These are phyloP conservation scores for Hymenoscyphus scutula DNA, from an alignment of 2,329 filamentous ascomycete species.

Conservation along the genomic window DNA sequence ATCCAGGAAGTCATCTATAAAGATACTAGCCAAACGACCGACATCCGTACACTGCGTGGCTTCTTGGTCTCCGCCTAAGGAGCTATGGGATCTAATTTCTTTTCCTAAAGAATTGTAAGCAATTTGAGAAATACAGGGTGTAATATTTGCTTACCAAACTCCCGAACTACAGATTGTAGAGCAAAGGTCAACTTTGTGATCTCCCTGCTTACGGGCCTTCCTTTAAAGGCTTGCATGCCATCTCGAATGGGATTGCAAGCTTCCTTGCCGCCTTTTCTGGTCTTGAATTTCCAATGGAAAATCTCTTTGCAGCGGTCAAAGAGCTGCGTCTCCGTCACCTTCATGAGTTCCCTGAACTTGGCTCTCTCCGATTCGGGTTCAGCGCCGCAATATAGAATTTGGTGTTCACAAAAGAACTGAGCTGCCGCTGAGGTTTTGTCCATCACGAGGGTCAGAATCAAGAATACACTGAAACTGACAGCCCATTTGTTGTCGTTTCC, in stretches of 20 bases:
- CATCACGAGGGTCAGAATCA: conserved; percentile 32
- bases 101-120: conserved; percentile 24
- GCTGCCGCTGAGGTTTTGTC: conserved; percentile 29
- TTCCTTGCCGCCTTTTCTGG: conserved; percentile 35
- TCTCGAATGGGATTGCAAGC: conserved; percentile 36
- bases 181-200: conserved; percentile 28
- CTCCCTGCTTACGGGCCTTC: conserved; percentile 24
- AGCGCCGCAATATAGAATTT: conserved; percentile 26
- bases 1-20: conserved; percentile 34
- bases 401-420: conserved; percentile 28
- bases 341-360: conserved; percentile 26
- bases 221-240: conserved; percentile 30
- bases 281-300: conserved; percentile 37
- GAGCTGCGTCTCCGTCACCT: conserved; percentile 31
- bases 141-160: conserved; percentile 28
- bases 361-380: conserved; percentile 25
- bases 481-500: conserved; percentile 35
- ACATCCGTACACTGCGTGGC: conserved; percentile 27
- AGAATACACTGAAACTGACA: conserved; percentile 33
- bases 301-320: conserved; percentile 37
- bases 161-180: conserved; percentile 24
- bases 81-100: conserved; percentile 26
- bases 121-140: neutral
- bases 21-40: conserved; percentile 32
- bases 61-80: conserved; percentile 14